These are phyloP conservation scores for Xylariaceae sp. DNA, from an alignment of 2,329 filamentous ascomycete species.

Conservation along the genomic window DNA sequence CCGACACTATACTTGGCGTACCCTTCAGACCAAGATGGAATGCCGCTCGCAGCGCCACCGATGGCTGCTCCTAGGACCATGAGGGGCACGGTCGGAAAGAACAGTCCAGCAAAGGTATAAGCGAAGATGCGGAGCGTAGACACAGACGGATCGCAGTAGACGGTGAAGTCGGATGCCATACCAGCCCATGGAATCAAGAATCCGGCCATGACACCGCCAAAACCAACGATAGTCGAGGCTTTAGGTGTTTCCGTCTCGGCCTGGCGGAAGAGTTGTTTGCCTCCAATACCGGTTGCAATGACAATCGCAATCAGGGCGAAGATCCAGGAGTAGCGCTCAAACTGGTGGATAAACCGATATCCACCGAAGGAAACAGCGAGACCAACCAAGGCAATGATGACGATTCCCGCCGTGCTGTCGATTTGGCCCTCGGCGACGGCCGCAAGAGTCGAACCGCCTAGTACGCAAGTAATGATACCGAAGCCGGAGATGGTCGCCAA, in stretches of 20 bases:
- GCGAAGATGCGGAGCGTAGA: slow-evolving; percentile 40
- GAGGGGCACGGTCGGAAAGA: slow-evolving; percentile 36
- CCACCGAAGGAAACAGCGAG: slow-evolving; percentile 59
- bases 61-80: slow-evolving; percentile 63
- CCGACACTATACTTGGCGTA: slow-evolving; percentile 51
- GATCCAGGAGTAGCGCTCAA: slow-evolving; percentile 54
- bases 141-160: slow-evolving; percentile 49
- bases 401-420: slow-evolving; percentile 52
- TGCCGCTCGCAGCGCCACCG: slow-evolving; percentile 51
- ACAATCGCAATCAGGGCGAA: slow-evolving; percentile 50
- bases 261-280: slow-evolving; percentile 10
- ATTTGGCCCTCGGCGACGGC: slow-evolving; percentile 47
- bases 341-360: slow-evolving; percentile 51
- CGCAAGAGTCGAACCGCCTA: slow-evolving; percentile 55
- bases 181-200: slow-evolving; percentile 42
- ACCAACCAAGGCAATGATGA: slow-evolving; percentile 52
- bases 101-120: slow-evolving; percentile 50
- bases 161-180: slow-evolving; percentile 55
- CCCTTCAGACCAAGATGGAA: slow-evolving; percentile 48
- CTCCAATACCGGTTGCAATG: slow-evolving; percentile 32
- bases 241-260: not conserved
- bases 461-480: slow-evolving; percentile 55
- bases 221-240: slow-evolving; percentile 8
- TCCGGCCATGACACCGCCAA: slow-evolving; percentile 10
- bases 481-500: slow-evolving; percentile 60